phyloP scores from a whole-genome alignment of 1,284 basidiomycete species.

The Phellopilus nigrolimitatus region DNA sequence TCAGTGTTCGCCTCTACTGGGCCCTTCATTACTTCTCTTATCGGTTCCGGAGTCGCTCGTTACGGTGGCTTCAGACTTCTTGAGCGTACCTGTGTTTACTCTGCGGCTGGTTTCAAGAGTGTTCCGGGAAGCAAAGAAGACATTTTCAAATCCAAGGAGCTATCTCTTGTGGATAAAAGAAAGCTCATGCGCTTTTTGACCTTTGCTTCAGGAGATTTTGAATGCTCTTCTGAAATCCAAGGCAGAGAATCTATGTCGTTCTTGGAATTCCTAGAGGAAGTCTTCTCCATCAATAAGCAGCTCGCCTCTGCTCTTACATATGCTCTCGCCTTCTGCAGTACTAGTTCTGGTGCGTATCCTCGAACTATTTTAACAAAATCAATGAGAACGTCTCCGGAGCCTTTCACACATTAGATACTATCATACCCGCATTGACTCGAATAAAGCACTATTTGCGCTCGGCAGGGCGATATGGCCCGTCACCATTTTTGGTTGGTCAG shows the following conservation, averaged over 20 bases:
- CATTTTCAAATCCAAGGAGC: slow-evolving; percentile 81
- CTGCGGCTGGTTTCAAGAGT: slow-evolving; percentile 42
- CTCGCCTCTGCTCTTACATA: slow-evolving; percentile 61
- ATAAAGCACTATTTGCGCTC: slow-evolving; percentile 74
- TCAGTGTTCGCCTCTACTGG: slow-evolving; percentile 80
- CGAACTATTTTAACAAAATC: slow-evolving; percentile 1
- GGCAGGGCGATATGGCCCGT: slow-evolving; percentile 83
- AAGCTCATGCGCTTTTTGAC: slow-evolving; percentile 90
- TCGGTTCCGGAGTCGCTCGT: slow-evolving; percentile 82
- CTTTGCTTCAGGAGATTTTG: slow-evolving; percentile 75
- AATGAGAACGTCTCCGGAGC: slow-evolving; percentile 1
- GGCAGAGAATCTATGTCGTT: slow-evolving; percentile 56
- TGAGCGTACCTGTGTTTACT: slow-evolving; percentile 67
- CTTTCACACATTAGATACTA: slow-evolving; percentile 45
- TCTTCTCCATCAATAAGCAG: slow-evolving; percentile 58
- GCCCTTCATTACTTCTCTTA: slow-evolving; percentile 73
- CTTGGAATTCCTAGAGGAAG: slow-evolving; percentile 52
- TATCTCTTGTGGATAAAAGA: slow-evolving; percentile 83
- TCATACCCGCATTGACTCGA: slow-evolving; percentile 59
- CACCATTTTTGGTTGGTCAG: slow-evolving; percentile 89
- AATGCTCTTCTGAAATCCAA: slow-evolving; percentile 53
- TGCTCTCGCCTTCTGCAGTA: slow-evolving; percentile 66
- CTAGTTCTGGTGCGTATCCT: slow-evolving; percentile 42
- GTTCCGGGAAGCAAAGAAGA: slow-evolving; percentile 94
- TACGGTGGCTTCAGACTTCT: slow-evolving; percentile 90